A percentile compares a stretch with the other conserved stretches of the same genome.
phyloP scores from a whole-genome alignment of 805 yeast genomes.

The Saccharomycopsis sp. region DNA sequence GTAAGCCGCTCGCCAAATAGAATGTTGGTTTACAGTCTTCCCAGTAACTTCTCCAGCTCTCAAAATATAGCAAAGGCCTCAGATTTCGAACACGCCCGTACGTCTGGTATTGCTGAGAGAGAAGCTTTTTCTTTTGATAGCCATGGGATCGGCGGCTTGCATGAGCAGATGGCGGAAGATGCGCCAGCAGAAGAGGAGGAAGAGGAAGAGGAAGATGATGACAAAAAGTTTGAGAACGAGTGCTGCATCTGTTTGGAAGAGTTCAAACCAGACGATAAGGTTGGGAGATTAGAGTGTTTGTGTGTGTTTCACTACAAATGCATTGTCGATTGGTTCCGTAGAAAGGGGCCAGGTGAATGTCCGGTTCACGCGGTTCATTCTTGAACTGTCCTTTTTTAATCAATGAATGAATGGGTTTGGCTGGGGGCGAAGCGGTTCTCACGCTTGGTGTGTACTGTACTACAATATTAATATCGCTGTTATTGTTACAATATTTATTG shows the following conservation, averaged over 20 bases:
- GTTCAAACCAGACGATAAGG: slow-evolving; percentile 73
- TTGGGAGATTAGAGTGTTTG: slow-evolving; percentile 86
- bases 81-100: too few species aligned
- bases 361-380: slow-evolving; percentile 63
- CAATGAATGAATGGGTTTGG: too few species aligned
- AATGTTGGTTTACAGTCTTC: slow-evolving; percentile 67
- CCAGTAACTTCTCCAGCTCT: slow-evolving; percentile 18
- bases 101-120: too few species aligned
- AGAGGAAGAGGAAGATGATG: not conserved
- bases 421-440: too few species aligned
- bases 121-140: slow-evolving; percentile 1
- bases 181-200: not conserved
- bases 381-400: too few species aligned
- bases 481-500: too few species aligned
- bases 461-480: too few species aligned
- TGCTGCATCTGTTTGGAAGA: slow-evolving; percentile 94
- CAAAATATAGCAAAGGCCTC: not conserved
- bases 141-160: slow-evolving; percentile 1
- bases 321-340: slow-evolving; percentile 83
- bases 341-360: slow-evolving; percentile 78
- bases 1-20: slow-evolving; percentile 55
- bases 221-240: slow-evolving; percentile 46
- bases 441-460: too few species aligned
- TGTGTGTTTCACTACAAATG: slow-evolving; percentile 91
- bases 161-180: slow-evolving; percentile 1